Conservation (phyloP, 176 grass and related monocot species). For the Olyra latifolia region DNA sequence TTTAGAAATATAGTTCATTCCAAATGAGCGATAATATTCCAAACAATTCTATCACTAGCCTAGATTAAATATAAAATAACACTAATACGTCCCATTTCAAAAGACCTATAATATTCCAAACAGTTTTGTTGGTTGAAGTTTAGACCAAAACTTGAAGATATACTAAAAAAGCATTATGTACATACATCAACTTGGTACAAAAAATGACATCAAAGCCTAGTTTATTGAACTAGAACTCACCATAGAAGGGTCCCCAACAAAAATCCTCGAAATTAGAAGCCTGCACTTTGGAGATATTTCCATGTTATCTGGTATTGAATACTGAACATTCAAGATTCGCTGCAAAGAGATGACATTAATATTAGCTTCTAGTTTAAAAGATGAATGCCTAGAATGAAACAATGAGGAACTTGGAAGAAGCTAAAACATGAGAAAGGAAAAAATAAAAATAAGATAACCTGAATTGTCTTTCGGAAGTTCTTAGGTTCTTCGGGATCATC, state of each 20-base stretch:
- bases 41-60: background rate
- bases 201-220: background rate
- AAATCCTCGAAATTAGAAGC: constrained; percentile 65
- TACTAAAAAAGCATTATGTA: background rate
- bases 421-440: background rate
- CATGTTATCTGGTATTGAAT: constrained; percentile 73
- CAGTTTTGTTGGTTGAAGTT: background rate
- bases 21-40: too few species aligned
- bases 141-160: background rate
- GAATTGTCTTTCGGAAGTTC: constrained; percentile 73
- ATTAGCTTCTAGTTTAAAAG: constrained; percentile 33
- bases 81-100: too few species aligned
- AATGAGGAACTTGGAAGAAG: background rate
- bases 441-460: constrained; percentile 43
- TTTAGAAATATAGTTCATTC: too few species aligned
- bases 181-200: background rate
- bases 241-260: constrained; percentile 65
- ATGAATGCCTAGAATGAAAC: constrained; percentile 5
- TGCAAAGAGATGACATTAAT: constrained; percentile 34
- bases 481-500: constrained; percentile 81
- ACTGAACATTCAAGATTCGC: constrained; percentile 77
- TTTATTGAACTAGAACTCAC: constrained; percentile 41
- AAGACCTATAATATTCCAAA: too few species aligned
- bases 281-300: constrained; percentile 68
- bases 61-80: background rate